Evolutionary conservation across 2,329 filamentous ascomycete species (phyloP).

Genomic region (Phyllosticta citribraziliensis): DNA sequence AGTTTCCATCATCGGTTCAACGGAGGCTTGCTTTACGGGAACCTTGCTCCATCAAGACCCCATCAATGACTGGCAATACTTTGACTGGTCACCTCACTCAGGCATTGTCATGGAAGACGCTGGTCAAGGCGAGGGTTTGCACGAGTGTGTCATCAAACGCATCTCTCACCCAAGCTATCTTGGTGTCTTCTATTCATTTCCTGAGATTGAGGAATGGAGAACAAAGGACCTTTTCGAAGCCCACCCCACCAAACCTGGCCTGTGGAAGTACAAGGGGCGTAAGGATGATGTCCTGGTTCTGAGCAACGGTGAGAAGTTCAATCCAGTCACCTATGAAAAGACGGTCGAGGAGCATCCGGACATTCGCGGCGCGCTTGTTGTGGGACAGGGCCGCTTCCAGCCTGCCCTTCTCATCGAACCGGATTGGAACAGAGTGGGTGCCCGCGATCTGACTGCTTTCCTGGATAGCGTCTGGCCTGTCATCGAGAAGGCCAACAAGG

Average conservation of each 20-base stretch:
- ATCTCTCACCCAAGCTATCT: constrained; percentile 1
- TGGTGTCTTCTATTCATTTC: constrained; percentile 14
- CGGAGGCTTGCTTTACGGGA: constrained; percentile 16
- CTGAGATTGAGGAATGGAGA: constrained; percentile 12
- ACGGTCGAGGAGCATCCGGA: constrained; percentile 16
- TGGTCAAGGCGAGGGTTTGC: constrained; percentile 12
- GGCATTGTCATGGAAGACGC: constrained; percentile 18
- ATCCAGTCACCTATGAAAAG: constrained; percentile 16
- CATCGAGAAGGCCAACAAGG: constrained; percentile 35
- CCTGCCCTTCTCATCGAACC: constrained; percentile 23
- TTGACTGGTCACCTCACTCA: constrained; percentile 17
- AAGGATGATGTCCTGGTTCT: constrained; percentile 17
- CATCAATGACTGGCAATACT: constrained; percentile 19
- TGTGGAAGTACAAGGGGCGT: constrained; percentile 16
- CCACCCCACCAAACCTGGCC: constrained; percentile 10
- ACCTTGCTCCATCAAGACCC: constrained; percentile 12
- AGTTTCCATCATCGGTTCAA: constrained; percentile 17
- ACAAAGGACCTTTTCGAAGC: constrained; percentile 15
- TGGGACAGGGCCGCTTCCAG: constrained; percentile 21
- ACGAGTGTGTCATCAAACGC: constrained; percentile 13
- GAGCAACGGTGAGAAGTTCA: constrained; percentile 16
- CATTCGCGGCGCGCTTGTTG: constrained; percentile 22
- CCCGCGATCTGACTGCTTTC: constrained; percentile 14
- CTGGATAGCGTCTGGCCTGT: constrained; percentile 37
- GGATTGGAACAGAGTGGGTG: constrained; percentile 2